Evolutionary conservation across 2,329 filamentous ascomycete species (phyloP).

Genomic region (Ophiostoma pallidulum): DNA sequence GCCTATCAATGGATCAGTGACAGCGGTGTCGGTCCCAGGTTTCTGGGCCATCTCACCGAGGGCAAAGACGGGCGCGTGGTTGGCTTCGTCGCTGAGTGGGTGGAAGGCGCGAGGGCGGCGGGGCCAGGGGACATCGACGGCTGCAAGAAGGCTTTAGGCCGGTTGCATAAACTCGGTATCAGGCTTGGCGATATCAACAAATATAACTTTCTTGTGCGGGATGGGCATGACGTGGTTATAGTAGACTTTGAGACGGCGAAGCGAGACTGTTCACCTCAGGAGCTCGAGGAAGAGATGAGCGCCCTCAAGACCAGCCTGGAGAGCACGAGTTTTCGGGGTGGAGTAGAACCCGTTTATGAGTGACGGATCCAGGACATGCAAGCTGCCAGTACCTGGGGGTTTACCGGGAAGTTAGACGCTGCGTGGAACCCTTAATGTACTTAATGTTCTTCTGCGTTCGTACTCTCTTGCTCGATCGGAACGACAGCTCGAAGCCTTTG

Average conservation of each 20-base stretch:
- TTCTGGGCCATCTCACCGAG: slow-evolving; percentile 25
- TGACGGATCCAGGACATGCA: too few species aligned
- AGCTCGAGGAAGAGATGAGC: background rate
- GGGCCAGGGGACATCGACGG: too few species aligned
- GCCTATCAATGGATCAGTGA: slow-evolving; percentile 20
- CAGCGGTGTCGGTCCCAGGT: slow-evolving; percentile 16
- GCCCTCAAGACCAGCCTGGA: background rate
- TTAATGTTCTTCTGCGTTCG: too few species aligned
- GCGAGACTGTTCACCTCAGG: background rate
- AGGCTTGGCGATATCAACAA: too few species aligned
- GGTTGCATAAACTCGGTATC: too few species aligned
- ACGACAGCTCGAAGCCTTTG: too few species aligned
- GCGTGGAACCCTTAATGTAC: too few species aligned
- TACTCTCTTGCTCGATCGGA: too few species aligned
- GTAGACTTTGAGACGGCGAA: background rate
- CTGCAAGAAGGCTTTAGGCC: too few species aligned
- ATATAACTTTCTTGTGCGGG: slow-evolving; percentile 19
- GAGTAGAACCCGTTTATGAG: background rate
- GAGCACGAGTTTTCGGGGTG: background rate
- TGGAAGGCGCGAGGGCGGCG: too few species aligned
- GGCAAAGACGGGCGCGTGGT: slow-evolving; percentile 20
- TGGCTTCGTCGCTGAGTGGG: slow-evolving; percentile 23
- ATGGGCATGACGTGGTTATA: slow-evolving; percentile 5
- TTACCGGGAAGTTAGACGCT: too few species aligned
- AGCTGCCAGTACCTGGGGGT: too few species aligned